Conservation (phyloP, 1,139 yeast genomes). For the Eremothecium coryli region DNA sequence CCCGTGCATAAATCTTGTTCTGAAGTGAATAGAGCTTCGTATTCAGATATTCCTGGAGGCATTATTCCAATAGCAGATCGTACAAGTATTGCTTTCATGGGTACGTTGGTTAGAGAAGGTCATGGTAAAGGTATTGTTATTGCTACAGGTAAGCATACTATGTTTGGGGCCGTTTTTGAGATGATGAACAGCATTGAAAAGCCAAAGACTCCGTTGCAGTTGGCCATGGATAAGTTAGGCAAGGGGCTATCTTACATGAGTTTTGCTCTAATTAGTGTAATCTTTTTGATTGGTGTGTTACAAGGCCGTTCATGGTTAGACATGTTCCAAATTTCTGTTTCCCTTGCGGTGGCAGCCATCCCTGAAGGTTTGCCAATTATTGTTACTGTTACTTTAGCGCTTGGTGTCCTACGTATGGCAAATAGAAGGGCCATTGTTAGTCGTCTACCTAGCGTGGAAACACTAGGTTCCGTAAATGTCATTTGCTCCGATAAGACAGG, state of each 20-base stretch:
- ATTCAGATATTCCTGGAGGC: conserved; percentile 25
- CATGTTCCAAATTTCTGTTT: conserved; percentile 94
- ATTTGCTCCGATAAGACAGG: conserved; percentile 95
- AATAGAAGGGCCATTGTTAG: conserved; percentile 85
- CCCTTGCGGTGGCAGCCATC: conserved; percentile 94
- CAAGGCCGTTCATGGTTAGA: conserved; percentile 94
- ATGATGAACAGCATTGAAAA: conserved; percentile 92
- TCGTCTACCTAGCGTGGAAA: conserved; percentile 89
- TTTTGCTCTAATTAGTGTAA: conserved; percentile 76
- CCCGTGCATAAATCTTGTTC: conserved; percentile 60
- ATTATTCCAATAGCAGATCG: conserved; percentile 55
- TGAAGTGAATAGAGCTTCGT: conserved; percentile 30
- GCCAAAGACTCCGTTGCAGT: conserved; percentile 92
- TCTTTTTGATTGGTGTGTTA: conserved; percentile 73
- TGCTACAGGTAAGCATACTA: conserved; percentile 79
- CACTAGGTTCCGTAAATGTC: conserved; percentile 89
- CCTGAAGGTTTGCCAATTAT: conserved; percentile 97
- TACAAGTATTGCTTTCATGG: conserved; percentile 80
- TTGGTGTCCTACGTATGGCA: conserved; percentile 95
- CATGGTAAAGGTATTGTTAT: conserved; percentile 90
- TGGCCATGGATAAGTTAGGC: conserved; percentile 90
- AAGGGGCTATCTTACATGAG: conserved; percentile 76
- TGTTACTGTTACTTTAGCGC: conserved; percentile 89
- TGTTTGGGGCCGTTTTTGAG: conserved; percentile 80
- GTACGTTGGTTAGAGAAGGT: conserved; percentile 90